A percentile compares a stretch with the other conserved stretches of the same genome.
phyloP scores from a whole-genome alignment of 768 basidiomycete species.

The Hygrophorus russula region DNA sequence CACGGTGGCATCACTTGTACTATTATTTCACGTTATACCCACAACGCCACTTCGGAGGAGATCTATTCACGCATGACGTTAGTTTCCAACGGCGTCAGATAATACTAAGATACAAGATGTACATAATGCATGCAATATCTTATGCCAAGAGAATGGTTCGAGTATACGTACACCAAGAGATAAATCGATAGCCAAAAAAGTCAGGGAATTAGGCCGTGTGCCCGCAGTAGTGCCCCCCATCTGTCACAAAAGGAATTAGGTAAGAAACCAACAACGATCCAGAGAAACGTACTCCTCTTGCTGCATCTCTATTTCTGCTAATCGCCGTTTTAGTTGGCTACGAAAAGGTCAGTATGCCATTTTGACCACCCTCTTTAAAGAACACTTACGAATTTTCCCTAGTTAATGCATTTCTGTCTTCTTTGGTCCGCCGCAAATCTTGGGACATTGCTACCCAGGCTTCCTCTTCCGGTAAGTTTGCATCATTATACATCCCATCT shows the following conservation, averaged over 20 bases:
- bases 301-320: slow-evolving; percentile 64
- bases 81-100: too few species aligned
- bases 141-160: background rate
- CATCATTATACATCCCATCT: slow-evolving; percentile 83
- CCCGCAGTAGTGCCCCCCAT: slow-evolving; percentile 53
- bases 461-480: slow-evolving; percentile 70
- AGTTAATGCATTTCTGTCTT: slow-evolving; percentile 57
- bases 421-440: slow-evolving; percentile 68
- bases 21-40: slow-evolving; percentile 2
- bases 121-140: background rate
- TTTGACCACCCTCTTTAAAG: background rate
- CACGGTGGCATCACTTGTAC: slow-evolving; percentile 3
- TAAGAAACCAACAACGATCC: slow-evolving; percentile 1
- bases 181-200: background rate
- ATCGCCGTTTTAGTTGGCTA: slow-evolving; percentile 58
- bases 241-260: slow-evolving; percentile 24
- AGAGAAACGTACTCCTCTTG: slow-evolving; percentile 59
- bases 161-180: background rate
- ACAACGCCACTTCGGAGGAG: too few species aligned
- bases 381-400: slow-evolving; percentile 71
- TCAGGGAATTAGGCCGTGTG: slow-evolving; percentile 32
- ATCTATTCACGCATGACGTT: too few species aligned
- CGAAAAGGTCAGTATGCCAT: slow-evolving; percentile 5
- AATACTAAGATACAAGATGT: too few species aligned
- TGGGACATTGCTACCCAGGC: slow-evolving; percentile 70